Percentiles rank a stretch among this genome's conserved stretches.
Evolutionary conservation across 257 asterid species (phyloP).

Genomic region (Gentiana dahurica): DNA sequence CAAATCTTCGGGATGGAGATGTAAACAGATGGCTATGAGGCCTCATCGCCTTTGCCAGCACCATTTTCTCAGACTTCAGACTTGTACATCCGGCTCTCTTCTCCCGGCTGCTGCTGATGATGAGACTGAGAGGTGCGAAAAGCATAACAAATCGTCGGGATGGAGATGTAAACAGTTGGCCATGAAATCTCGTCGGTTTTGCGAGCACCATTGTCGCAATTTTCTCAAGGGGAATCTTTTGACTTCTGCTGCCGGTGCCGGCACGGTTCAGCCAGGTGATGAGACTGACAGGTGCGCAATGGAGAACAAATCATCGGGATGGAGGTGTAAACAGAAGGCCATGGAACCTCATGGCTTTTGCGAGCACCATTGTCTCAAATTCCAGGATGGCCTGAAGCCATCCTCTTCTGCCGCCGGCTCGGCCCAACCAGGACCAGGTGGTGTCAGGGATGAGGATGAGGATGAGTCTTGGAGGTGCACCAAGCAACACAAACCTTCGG

Average conservation of each 20-base stretch:
- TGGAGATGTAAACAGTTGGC: slow-evolving; percentile 19
- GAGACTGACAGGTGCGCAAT: slow-evolving; percentile 9
- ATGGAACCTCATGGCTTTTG: slow-evolving; percentile 7
- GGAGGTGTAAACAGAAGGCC: slow-evolving; percentile 18
- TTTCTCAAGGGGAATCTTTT: neutral
- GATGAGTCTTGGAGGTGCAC: slow-evolving; percentile 6
- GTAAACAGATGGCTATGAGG: slow-evolving; percentile 12
- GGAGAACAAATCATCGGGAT: slow-evolving; percentile 1
- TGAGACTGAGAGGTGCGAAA: slow-evolving; percentile 10
- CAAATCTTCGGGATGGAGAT: slow-evolving; percentile 8
- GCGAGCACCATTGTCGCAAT: slow-evolving; percentile 3
- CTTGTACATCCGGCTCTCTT: neutral
- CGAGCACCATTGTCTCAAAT: slow-evolving; percentile 3
- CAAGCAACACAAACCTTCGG: neutral
- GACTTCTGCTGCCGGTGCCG: too few relatives aligned
- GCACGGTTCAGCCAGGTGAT: too few relatives aligned
- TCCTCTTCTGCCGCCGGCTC: neutral
- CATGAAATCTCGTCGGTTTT: slow-evolving; percentile 3
- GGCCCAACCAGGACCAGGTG: too few relatives aligned
- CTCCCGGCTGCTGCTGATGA: neutral
- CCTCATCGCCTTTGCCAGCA: slow-evolving; percentile 10
- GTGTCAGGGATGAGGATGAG: too few relatives aligned
- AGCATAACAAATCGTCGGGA: neutral
- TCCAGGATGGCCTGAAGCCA: too few relatives aligned
- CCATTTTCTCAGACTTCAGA: neutral